Conservation (phyloP, 257 asterid genomes). For the Eucommia ulmoides region DNA sequence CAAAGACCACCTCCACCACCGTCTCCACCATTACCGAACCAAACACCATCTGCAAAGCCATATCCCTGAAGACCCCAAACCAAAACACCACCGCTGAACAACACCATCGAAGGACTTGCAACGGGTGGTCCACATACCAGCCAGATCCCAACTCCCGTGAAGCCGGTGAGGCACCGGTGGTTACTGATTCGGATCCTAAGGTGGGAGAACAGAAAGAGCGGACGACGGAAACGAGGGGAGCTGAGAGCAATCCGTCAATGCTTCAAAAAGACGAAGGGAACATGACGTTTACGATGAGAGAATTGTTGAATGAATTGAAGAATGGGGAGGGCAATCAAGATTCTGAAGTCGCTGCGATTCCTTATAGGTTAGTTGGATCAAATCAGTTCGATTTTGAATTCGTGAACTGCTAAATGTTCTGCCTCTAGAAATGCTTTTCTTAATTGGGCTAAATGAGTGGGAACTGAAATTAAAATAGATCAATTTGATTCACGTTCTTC, state of each 20-base stretch:
- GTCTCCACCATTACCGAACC: too few relatives aligned
- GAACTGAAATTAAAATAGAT: too few relatives aligned
- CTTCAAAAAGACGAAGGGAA: conserved; percentile 42
- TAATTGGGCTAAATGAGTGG: background rate
- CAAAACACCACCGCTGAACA: too few relatives aligned
- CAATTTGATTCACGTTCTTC: background rate
- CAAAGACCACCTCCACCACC: too few relatives aligned
- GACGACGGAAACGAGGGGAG: background rate
- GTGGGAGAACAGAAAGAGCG: conserved; percentile 1
- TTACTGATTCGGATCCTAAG: conserved; percentile 8
- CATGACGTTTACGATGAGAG: conserved; percentile 91
- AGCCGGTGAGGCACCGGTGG: background rate
- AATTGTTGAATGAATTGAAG: conserved; percentile 81
- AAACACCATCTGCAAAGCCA: too few relatives aligned
- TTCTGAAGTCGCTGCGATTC: conserved; percentile 27
- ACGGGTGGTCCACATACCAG: too few relatives aligned
- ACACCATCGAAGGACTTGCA: too few relatives aligned
- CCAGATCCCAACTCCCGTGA: conserved; percentile 26
- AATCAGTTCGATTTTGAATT: background rate
- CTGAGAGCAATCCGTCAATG: conserved; percentile 23
- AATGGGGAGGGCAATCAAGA: conserved; percentile 44
- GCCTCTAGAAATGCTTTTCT: background rate
- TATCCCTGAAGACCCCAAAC: too few relatives aligned
- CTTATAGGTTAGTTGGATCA: conserved; percentile 41
- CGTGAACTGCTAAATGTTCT: too few relatives aligned